phyloP scores from a whole-genome alignment of 2,329 filamentous ascomycete species.

The Aspergillus sp. region DNA sequence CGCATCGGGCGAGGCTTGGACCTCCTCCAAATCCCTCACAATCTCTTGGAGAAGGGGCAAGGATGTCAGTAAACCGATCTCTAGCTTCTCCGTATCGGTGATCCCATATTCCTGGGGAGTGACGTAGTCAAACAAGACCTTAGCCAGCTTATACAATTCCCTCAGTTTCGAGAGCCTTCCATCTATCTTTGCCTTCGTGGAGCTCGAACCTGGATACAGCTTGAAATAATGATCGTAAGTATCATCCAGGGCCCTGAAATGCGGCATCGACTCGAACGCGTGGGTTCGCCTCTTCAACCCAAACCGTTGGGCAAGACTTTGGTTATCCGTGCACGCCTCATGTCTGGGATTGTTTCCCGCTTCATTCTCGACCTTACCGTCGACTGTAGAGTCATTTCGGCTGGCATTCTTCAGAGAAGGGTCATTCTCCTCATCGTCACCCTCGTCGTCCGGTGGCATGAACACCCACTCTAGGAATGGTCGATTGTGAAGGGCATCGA shows the following conservation, averaged over 20 bases:
- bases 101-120: conserved; percentile 98
- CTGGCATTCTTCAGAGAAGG: conserved; percentile 25
- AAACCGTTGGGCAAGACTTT: conserved; percentile 37
- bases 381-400: conserved; percentile 18
- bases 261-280: conserved; percentile 42
- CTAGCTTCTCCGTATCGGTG: conserved; percentile 91
- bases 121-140: conserved; percentile 96
- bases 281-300: conserved; percentile 54
- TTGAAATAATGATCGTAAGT: conserved; percentile 76
- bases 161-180: conserved; percentile 81
- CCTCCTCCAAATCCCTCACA: conserved; percentile 92
- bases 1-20: conserved; percentile 89
- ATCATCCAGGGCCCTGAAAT: conserved; percentile 49
- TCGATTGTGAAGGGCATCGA: conserved; percentile 93
- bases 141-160: conserved; percentile 89
- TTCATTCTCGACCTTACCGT: conserved; percentile 22
- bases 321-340: conserved; percentile 32
- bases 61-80: conserved; percentile 92
- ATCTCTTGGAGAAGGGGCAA: conserved; percentile 94
- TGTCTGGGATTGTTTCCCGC: conserved; percentile 17
- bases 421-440: conserved; percentile 62
- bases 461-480: conserved; percentile 98
- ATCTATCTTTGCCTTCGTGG: conserved; percentile 76
- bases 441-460: conserved; percentile 74
- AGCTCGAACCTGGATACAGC: conserved; percentile 73